These are phyloP conservation scores for Colletotrichum tropicale DNA, from an alignment of 2,329 filamentous ascomycete species.

Conservation along the genomic window DNA sequence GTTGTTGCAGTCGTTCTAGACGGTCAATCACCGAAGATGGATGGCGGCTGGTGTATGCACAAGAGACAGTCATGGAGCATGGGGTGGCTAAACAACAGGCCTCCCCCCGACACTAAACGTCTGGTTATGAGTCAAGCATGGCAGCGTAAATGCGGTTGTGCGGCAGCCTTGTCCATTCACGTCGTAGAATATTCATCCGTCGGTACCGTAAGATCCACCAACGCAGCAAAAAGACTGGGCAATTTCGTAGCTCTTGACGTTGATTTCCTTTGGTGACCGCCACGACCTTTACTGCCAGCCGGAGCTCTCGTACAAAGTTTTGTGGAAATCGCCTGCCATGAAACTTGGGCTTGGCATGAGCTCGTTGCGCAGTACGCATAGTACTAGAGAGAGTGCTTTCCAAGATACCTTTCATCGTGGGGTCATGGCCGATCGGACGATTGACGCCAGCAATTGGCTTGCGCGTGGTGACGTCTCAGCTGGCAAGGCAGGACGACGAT, in stretches of 20 bases:
- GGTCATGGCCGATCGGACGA: neutral
- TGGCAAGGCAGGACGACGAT: neutral
- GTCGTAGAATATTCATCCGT: conserved; percentile 3
- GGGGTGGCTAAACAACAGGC: conserved; percentile 14
- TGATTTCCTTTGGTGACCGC: neutral
- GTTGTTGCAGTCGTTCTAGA: neutral
- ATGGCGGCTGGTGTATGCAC: neutral
- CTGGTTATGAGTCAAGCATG: conserved; percentile 18
- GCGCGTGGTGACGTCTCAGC: conserved; percentile 4
- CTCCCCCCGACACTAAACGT: conserved; percentile 7
- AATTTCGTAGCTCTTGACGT: neutral
- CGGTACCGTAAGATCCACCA: neutral
- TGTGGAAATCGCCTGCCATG: neutral
- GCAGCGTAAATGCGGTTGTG: conserved; percentile 8
- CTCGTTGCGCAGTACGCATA: neutral
- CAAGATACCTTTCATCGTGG: neutral
- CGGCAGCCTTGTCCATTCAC: conserved; percentile 17
- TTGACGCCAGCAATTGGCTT: neutral
- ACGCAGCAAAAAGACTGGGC: neutral
- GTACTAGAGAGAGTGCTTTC: neutral
- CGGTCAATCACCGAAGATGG: conserved; percentile 16
- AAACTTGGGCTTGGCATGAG: neutral
- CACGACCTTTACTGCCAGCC: neutral
- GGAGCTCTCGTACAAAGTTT: neutral
- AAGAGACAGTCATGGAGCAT: neutral